phyloP scores from a whole-genome alignment of 768 basidiomycete genomes.

The Tricholoma hemisulphureum region DNA sequence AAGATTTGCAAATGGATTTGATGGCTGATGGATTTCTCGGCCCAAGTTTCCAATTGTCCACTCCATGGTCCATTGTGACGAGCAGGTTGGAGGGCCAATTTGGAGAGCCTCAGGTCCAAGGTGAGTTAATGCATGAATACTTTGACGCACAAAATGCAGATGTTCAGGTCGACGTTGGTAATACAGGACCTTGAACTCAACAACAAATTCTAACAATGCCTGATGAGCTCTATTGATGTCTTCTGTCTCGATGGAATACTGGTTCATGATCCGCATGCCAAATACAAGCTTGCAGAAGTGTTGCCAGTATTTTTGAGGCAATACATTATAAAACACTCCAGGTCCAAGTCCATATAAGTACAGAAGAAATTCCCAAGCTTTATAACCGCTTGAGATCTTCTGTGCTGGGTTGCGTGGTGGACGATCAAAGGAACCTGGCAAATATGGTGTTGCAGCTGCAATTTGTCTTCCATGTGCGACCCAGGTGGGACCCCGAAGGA shows the following conservation, averaged over 20 bases:
- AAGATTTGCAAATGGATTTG: no score
- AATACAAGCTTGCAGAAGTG: no score
- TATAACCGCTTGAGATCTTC: no score
- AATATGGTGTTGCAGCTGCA: slow-evolving; percentile 23
- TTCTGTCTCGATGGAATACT: background rate
- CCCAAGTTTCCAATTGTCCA: no score
- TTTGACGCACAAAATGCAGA: background rate
- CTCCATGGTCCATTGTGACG: no score
- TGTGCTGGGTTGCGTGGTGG: background rate
- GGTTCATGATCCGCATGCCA: no score
- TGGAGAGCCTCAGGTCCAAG: background rate
- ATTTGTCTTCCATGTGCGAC: background rate
- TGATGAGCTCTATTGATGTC: background rate
- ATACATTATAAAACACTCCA: no score
- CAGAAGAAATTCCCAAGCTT: no score
- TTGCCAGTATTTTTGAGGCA: no score
- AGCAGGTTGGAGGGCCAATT: background rate
- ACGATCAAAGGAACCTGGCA: slow-evolving; percentile 31
- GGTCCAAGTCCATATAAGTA: no score
- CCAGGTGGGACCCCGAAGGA: background rate
- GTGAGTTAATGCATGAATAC: background rate
- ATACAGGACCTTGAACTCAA: background rate
- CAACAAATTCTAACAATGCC: no score
- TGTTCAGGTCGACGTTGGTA: background rate
- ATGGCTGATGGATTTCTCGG: background rate